Percentiles rank a stretch among this genome's conserved stretches.
phyloP scores from a whole-genome alignment of 345 rosid species.

The Carallia pectinifolia region DNA sequence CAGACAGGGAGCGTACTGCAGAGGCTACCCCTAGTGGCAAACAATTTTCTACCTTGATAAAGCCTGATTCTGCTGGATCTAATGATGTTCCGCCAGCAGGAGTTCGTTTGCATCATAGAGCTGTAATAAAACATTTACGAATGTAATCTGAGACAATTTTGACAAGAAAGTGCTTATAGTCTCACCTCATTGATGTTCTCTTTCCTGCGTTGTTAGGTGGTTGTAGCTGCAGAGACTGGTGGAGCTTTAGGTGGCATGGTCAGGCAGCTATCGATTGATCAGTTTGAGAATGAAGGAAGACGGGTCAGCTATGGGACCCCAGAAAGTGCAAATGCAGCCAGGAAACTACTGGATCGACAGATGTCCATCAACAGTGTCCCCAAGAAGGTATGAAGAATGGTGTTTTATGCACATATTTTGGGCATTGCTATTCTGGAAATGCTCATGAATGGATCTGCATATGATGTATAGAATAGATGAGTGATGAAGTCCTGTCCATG shows the following conservation, averaged over 20 bases:
- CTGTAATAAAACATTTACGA: constrained; percentile 51
- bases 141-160: constrained; percentile 1
- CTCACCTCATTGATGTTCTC: constrained; percentile 10
- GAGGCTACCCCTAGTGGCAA: constrained; percentile 98
- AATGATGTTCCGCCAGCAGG: constrained; percentile 66
- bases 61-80: constrained; percentile 66
- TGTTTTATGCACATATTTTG: neutral
- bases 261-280: constrained; percentile 91
- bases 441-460: constrained; percentile 1
- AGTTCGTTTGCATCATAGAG: constrained; percentile 92
- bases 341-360: constrained; percentile 93
- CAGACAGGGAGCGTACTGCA: constrained; percentile 79
- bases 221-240: constrained; percentile 93
- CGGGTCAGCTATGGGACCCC: constrained; percentile 96
- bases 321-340: constrained; percentile 92
- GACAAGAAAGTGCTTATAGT: constrained; percentile 11
- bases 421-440: neutral
- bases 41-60: constrained; percentile 60
- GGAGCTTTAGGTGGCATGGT: constrained; percentile 99
- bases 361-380: constrained; percentile 94
- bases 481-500: no score
- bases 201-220: constrained; percentile 56
- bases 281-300: constrained; percentile 96
- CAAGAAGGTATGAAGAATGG: constrained; percentile 58
- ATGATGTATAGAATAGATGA: no score